phyloP scores from a whole-genome alignment of 2,329 filamentous ascomycete species.

The Arthrobotrys pseudoclavata region DNA sequence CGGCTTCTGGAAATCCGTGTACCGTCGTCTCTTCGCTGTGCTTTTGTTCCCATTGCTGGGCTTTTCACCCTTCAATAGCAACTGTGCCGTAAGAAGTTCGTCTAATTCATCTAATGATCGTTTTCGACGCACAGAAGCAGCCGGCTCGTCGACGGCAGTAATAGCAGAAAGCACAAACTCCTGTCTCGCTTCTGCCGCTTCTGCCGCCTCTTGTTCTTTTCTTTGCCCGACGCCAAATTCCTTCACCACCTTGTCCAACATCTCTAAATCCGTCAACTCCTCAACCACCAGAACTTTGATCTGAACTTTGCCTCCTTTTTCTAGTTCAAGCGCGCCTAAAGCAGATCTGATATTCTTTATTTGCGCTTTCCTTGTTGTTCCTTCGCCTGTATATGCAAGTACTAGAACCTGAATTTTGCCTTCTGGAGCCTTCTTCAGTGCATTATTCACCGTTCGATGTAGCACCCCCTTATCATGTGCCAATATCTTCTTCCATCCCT shows the following conservation, averaged over 20 bases:
- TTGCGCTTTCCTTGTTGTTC: conserved; percentile 34
- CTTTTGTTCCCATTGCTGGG: not conserved
- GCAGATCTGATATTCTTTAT: conserved; percentile 28
- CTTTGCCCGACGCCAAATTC: conserved; percentile 34
- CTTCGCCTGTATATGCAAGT: conserved; percentile 30
- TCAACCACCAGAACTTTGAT: conserved; percentile 35
- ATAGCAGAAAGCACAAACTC: not conserved
- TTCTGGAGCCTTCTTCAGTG: conserved; percentile 39
- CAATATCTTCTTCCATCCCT: conserved; percentile 38
- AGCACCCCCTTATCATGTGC: conserved; percentile 50
- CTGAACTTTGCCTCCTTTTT: conserved; percentile 36
- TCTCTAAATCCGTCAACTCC: conserved; percentile 30
- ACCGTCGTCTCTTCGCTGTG: conserved; percentile 40
- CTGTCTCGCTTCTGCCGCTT: not conserved
- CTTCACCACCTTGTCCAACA: conserved; percentile 31
- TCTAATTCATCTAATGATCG: conserved; percentile 42
- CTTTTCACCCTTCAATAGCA: conserved; percentile 30
- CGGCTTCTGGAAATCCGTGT: conserved; percentile 26
- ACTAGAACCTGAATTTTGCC: conserved; percentile 44
- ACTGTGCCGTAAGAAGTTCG: conserved; percentile 42
- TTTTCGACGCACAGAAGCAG: conserved; percentile 19
- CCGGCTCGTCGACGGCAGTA: not conserved
- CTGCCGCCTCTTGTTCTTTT: conserved; percentile 12
- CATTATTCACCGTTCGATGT: conserved; percentile 40
- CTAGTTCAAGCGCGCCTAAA: conserved; percentile 33